A percentile compares a stretch with the other conserved stretches of the same genome.
Conservation (phyloP, 1,284 basidiomycete species). For the Agaricales sp. region DNA sequence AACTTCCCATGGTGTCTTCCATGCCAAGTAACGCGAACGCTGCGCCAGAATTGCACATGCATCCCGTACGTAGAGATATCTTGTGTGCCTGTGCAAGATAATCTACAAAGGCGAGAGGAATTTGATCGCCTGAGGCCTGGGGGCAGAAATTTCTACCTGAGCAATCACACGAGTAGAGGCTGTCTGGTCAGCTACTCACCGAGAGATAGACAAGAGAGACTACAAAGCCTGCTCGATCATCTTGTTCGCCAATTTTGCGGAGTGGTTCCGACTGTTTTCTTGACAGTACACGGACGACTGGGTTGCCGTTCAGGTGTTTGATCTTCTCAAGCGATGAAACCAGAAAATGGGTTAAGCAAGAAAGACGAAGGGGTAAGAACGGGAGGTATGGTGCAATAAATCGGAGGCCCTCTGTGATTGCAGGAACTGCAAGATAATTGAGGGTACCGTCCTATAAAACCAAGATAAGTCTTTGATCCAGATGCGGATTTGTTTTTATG, state of each 20-base stretch:
- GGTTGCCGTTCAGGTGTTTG: conserved; percentile 41
- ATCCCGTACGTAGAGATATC: conserved; percentile 71
- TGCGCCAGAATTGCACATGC: conserved; percentile 79
- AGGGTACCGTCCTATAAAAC: conserved; percentile 67
- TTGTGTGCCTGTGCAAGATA: conserved; percentile 49
- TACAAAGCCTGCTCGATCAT: conserved; percentile 57
- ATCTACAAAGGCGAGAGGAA: conserved; percentile 64
- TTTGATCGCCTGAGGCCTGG: conserved; percentile 52
- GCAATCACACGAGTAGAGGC: conserved; percentile 7
- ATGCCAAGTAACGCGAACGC: conserved; percentile 62
- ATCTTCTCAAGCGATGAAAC: conserved; percentile 41
- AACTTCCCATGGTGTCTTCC: conserved; percentile 51
- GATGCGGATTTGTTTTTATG: not conserved
- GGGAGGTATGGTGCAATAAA: conserved; percentile 69
- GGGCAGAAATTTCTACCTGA: conserved; percentile 2
- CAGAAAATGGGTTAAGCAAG: conserved; percentile 50
- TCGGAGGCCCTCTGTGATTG: conserved; percentile 64
- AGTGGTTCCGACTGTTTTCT: conserved; percentile 37
- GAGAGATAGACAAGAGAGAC: conserved; percentile 54
- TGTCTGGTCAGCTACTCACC: conserved; percentile 27
- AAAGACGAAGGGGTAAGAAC: conserved; percentile 61
- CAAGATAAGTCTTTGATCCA: conserved; percentile 6
- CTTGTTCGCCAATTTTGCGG: conserved; percentile 19
- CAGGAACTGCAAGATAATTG: conserved; percentile 66
- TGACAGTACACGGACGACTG: conserved; percentile 58